phyloP scores from a whole-genome alignment of 1,284 basidiomycete genomes.

The Caloboletus firmus region DNA sequence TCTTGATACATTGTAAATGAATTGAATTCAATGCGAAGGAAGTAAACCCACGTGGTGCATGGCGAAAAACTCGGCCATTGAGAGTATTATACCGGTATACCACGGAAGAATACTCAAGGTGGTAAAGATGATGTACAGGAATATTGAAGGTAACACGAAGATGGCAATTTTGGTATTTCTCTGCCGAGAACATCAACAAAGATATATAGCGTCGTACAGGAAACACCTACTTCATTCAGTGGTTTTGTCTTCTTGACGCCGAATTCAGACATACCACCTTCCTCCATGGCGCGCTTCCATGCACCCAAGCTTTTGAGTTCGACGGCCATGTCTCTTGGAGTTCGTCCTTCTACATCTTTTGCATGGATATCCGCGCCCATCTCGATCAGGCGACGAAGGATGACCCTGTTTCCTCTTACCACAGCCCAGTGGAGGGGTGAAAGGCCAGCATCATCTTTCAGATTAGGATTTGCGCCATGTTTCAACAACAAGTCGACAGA shows the following conservation, averaged over 20 bases:
- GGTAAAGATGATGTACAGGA: constrained; percentile 81
- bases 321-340: constrained; percentile 90
- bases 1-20: constrained; percentile 40
- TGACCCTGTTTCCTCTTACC: constrained; percentile 89
- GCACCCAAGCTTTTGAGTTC: constrained; percentile 90
- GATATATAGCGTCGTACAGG: background rate
- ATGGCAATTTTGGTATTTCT: constrained; percentile 82
- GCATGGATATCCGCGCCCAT: constrained; percentile 82
- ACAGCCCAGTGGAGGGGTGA: constrained; percentile 98
- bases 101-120: constrained; percentile 83
- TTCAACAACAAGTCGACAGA: constrained; percentile 89
- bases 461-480: constrained; percentile 79
- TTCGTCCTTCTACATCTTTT: constrained; percentile 85
- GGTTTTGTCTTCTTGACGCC: constrained; percentile 69
- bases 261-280: constrained; percentile 78
- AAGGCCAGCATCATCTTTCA: constrained; percentile 80
- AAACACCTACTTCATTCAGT: constrained; percentile 59
- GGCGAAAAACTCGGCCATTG: constrained; percentile 82
- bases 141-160: constrained; percentile 76
- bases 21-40: background rate
- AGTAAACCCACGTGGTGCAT: constrained; percentile 81
- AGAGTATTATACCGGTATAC: constrained; percentile 85
- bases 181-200: constrained; percentile 38
- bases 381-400: constrained; percentile 83
- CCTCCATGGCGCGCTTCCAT: constrained; percentile 85